phyloP scores from a whole-genome alignment of 768 basidiomycete genomes.

The Xerocomellus dryophilus region DNA sequence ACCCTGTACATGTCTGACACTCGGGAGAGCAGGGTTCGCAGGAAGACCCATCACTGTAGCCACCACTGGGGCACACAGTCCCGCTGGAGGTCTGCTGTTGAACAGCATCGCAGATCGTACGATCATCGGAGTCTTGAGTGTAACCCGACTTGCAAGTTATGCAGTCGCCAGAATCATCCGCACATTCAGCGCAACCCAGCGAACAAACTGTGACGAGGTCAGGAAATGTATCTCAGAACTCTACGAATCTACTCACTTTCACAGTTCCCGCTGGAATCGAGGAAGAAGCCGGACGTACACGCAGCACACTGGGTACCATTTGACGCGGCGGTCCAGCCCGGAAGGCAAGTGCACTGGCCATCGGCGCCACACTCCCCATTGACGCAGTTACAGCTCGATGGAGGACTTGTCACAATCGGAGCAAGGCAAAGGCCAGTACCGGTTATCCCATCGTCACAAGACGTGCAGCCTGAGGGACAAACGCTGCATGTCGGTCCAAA shows the following conservation, averaged over 20 bases:
- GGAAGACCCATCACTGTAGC: conserved; percentile 53
- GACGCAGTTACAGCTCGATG: conserved; percentile 73
- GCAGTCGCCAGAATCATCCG: conserved; percentile 66
- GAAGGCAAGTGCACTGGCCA: conserved; percentile 71
- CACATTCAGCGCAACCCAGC: conserved; percentile 69
- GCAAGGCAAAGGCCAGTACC: conserved; percentile 73
- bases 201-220: conserved; percentile 53
- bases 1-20: conserved; percentile 69
- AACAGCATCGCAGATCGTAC: conserved; percentile 59
- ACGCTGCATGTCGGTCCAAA: conserved; percentile 71
- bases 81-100: conserved; percentile 51
- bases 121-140: conserved; percentile 62
- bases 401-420: conserved; percentile 45
- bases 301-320: conserved; percentile 77
- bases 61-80: conserved; percentile 59
- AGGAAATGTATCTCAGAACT: neutral
- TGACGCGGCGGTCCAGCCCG: conserved; percentile 67
- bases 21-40: conserved; percentile 62
- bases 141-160: conserved; percentile 69
- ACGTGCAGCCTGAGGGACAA: conserved; percentile 64
- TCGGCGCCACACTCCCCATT: conserved; percentile 72
- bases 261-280: conserved; percentile 66
- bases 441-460: conserved; percentile 77
- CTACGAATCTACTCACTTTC: conserved; percentile 43
- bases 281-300: conserved; percentile 76